These are phyloP conservation scores for Bacidia gigantensis DNA, from an alignment of 495 filamentous ascomycete species.

Conservation along the genomic window DNA sequence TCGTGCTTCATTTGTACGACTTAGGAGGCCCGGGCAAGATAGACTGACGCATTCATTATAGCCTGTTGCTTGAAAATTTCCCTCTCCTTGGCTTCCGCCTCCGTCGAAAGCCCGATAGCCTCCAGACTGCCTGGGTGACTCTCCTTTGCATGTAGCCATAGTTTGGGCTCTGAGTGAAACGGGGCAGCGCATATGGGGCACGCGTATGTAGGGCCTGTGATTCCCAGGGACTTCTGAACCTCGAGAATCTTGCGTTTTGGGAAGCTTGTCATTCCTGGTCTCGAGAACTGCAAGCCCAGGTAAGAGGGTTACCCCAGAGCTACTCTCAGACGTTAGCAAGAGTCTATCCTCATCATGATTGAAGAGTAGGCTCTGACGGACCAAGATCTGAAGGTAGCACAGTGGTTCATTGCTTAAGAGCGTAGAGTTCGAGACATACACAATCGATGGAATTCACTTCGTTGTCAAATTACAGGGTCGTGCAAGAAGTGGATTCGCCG, in stretches of 20 bases:
- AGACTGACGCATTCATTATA: not conserved
- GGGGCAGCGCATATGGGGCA: conserved; percentile 6
- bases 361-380: no score
- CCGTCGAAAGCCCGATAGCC: not conserved
- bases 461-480: no score
- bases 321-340: no score
- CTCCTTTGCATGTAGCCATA: conserved; percentile 12
- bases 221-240: not conserved
- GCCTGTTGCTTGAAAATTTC: not conserved
- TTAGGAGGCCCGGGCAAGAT: no score
- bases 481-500: no score
- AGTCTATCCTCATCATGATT: no score
- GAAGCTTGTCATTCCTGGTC: not conserved
- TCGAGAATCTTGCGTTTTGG: not conserved
- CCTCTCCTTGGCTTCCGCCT: conserved; percentile 1
- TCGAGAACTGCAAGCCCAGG: not conserved
- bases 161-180: conserved; percentile 4
- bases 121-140: not conserved
- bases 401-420: no score
- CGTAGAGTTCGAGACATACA: no score
- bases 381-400: no score
- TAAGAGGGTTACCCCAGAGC: no score
- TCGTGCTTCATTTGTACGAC: no score
- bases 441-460: no score
- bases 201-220: conserved; percentile 1